phyloP scores from a whole-genome alignment of 768 basidiomycete species.

The Tylopilus balloui region DNA sequence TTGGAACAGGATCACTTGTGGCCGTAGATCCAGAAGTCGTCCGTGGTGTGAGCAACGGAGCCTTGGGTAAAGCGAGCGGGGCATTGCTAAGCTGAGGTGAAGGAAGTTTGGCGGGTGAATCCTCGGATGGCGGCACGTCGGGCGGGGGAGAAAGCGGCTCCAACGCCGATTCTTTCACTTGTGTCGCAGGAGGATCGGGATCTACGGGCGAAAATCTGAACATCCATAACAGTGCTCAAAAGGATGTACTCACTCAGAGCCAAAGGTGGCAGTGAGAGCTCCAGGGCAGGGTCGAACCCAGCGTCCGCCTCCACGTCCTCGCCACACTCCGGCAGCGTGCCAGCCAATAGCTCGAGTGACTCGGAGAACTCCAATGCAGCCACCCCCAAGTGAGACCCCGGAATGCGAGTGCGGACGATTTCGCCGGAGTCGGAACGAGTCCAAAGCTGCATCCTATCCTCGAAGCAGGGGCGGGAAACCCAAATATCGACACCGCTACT shows the following conservation, averaged over 20 bases:
- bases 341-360: conserved; percentile 59
- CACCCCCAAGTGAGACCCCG: conserved; percentile 52
- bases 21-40: conserved; percentile 10
- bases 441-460: conserved; percentile 62
- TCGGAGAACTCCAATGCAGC: conserved; percentile 72
- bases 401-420: conserved; percentile 36
- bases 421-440: conserved; percentile 38
- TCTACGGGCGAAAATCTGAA: conserved; percentile 18
- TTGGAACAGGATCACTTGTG: conserved; percentile 16
- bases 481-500: conserved; percentile 64
- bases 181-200: conserved; percentile 20
- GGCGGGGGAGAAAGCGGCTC: conserved; percentile 3
- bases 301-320: conserved; percentile 14
- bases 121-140: conserved; percentile 2
- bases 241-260: conserved; percentile 16
- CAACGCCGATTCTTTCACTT: neutral
- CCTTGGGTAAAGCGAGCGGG: neutral
- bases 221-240: neutral
- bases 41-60: conserved; percentile 1
- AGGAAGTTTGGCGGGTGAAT: neutral
- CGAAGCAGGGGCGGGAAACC: conserved; percentile 71
- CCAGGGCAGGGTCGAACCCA: conserved; percentile 16
- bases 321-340: conserved; percentile 31
- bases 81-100: conserved; percentile 1
- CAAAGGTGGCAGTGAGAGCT: conserved; percentile 16